Conservation (phyloP, 352 stramenopile species). For the Achlya hypogyna region DNA sequence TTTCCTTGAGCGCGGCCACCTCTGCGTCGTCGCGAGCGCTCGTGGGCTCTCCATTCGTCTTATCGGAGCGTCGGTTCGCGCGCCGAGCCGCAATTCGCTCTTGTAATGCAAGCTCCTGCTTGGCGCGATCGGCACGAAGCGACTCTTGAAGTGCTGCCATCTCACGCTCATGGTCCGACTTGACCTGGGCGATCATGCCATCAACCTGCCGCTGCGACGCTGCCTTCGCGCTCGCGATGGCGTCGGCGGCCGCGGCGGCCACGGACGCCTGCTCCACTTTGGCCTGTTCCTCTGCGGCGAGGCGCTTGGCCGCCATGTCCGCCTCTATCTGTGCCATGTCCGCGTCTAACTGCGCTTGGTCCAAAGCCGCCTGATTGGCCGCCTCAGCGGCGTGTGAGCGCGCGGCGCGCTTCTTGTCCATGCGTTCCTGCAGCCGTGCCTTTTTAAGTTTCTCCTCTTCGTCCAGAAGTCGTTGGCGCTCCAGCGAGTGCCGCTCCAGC, state of each 20-base stretch:
- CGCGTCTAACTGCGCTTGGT: constrained; percentile 22
- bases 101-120: constrained; percentile 42
- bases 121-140: constrained; percentile 31
- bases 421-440: constrained; percentile 26
- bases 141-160: constrained; percentile 23
- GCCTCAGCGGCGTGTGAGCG: constrained; percentile 18
- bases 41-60: constrained; percentile 15
- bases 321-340: constrained; percentile 27
- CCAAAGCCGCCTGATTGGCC: constrained; percentile 16
- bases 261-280: constrained; percentile 19
- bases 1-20: constrained; percentile 28
- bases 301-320: constrained; percentile 27
- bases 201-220: constrained; percentile 21
- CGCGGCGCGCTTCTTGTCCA: constrained; percentile 34
- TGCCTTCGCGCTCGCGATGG: constrained; percentile 1
- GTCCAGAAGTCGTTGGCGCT: constrained; percentile 25
- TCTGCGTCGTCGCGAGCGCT: constrained; percentile 26
- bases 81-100: constrained; percentile 35
- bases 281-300: constrained; percentile 19
- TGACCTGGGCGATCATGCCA: constrained; percentile 28
- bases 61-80: constrained; percentile 29
- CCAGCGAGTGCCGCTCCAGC: constrained; percentile 29
- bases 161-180: constrained; percentile 28
- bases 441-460: constrained; percentile 30
- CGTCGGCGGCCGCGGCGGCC: constrained; percentile 16